Conservation (phyloP, 2,329 filamentous ascomycete species). For the Ophiostoma pallidulum region DNA sequence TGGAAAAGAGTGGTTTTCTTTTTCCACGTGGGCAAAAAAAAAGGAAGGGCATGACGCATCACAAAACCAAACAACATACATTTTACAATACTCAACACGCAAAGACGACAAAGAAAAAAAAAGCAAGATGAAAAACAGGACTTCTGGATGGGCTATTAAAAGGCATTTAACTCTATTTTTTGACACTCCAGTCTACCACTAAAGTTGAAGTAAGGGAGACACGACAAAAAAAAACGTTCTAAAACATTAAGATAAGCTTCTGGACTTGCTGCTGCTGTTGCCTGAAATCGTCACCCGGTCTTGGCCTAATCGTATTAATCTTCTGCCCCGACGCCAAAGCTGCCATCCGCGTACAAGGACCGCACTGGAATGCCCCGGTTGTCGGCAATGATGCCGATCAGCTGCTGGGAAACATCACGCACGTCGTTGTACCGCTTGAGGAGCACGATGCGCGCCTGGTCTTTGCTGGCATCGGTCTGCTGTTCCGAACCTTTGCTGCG, state of each 20-base stretch:
- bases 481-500: not conserved
- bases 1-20: no score
- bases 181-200: slow-evolving; percentile 3
- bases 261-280: no score
- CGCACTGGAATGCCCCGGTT: slow-evolving; percentile 24
- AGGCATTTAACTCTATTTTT: slow-evolving; percentile 1
- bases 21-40: slow-evolving; percentile 6
- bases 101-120: slow-evolving; percentile 6
- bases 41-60: not conserved
- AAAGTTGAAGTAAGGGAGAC: slow-evolving; percentile 1
- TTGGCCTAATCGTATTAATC: no score
- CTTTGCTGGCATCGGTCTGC: not conserved
- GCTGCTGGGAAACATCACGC: slow-evolving; percentile 29
- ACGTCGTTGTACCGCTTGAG: slow-evolving; percentile 30
- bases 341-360: slow-evolving; percentile 22
- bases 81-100: not conserved
- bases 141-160: slow-evolving; percentile 3
- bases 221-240: slow-evolving; percentile 5
- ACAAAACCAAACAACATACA: no score
- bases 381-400: slow-evolving; percentile 30
- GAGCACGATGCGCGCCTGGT: slow-evolving; percentile 19
- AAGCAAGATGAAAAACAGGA: slow-evolving; percentile 6
- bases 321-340: slow-evolving; percentile 24
- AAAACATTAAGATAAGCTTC: not conserved
- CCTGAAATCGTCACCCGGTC: no score